A percentile compares a stretch with the other conserved stretches of the same genome.
Conservation (phyloP, 768 basidiomycete species). For the Coprinopsis cinerea region DNA sequence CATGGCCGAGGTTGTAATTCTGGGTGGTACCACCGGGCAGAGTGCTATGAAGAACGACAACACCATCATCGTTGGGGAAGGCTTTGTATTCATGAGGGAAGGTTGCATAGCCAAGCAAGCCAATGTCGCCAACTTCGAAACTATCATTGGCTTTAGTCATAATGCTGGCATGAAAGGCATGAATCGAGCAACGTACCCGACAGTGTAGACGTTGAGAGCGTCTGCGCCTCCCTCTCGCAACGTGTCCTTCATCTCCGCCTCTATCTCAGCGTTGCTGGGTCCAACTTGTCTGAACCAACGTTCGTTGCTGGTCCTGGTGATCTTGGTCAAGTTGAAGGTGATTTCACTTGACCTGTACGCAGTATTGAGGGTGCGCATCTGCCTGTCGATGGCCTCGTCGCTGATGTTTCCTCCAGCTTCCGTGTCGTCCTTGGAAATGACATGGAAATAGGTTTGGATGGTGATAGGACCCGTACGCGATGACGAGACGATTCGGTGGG, state of each 20-base stretch:
- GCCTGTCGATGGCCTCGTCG: conserved; percentile 10
- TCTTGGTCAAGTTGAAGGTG: conserved; percentile 11
- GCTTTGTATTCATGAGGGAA: conserved; percentile 30
- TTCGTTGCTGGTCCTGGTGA: conserved; percentile 9
- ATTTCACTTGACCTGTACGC: conserved; percentile 12
- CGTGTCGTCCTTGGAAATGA: conserved; percentile 26
- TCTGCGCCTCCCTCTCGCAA: conserved; percentile 30
- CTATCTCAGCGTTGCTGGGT: conserved; percentile 16
- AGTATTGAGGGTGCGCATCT: conserved; percentile 13
- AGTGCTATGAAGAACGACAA: conserved; percentile 25
- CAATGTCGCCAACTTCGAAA: conserved; percentile 24
- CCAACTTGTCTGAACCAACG: conserved; percentile 14
- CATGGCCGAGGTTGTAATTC: conserved; percentile 31
- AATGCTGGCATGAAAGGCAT: neutral
- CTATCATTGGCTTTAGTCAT: conserved; percentile 9
- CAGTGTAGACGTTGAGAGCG: conserved; percentile 37
- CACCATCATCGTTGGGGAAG: conserved; percentile 32
- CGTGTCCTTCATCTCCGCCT: conserved; percentile 32
- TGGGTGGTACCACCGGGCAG: conserved; percentile 27
- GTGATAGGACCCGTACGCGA: neutral
- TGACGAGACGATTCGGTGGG: neutral
- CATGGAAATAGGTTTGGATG: conserved; percentile 23
- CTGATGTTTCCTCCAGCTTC: conserved; percentile 33
- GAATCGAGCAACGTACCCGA: conserved; percentile 20
- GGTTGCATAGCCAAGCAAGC: conserved; percentile 39